A percentile compares a stretch with the other conserved stretches of the same genome.
These are phyloP conservation scores for Knoxdaviesia proteae DNA, from an alignment of 2,329 filamentous ascomycete genomes.

Conservation along the genomic window DNA sequence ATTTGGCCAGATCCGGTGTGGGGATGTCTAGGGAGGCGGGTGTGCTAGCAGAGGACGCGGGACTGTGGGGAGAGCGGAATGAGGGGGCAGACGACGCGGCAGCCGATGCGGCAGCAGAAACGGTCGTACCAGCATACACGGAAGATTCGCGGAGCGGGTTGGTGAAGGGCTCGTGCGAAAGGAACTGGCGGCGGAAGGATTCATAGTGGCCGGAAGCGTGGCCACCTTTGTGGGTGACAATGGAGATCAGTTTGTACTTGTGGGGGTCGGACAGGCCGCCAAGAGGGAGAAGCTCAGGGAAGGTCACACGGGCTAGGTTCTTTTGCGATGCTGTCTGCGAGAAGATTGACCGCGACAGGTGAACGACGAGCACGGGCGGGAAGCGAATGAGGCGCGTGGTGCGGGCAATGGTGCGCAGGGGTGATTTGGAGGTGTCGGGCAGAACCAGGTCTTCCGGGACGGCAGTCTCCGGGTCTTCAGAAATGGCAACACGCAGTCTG, in stretches of 20 bases:
- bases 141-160: constrained; percentile 40
- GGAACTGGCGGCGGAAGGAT: constrained; percentile 72
- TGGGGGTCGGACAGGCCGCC: constrained; percentile 60
- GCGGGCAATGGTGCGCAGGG: constrained; percentile 66
- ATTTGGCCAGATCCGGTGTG: too few species aligned
- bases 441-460: constrained; percentile 47
- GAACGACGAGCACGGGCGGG: constrained; percentile 76
- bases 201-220: constrained; percentile 97
- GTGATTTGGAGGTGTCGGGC: constrained; percentile 53
- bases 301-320: constrained; percentile 83
- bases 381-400: constrained; percentile 75
- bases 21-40: too few species aligned
- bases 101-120: too few species aligned
- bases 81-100: too few species aligned
- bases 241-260: constrained; percentile 64
- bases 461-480: constrained; percentile 36
- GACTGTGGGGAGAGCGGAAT: too few species aligned
- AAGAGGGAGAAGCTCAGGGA: constrained; percentile 68
- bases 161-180: constrained; percentile 51
- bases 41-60: too few species aligned
- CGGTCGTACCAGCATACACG: too few species aligned
- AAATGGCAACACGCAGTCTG: constrained; percentile 50
- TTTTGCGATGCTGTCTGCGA: constrained; percentile 66
- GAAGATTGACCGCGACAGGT: constrained; percentile 85
- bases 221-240: constrained; percentile 87